phyloP scores from a whole-genome alignment of 371 early-diverging fungal species.

The Gilbertella persicaria region DNA sequence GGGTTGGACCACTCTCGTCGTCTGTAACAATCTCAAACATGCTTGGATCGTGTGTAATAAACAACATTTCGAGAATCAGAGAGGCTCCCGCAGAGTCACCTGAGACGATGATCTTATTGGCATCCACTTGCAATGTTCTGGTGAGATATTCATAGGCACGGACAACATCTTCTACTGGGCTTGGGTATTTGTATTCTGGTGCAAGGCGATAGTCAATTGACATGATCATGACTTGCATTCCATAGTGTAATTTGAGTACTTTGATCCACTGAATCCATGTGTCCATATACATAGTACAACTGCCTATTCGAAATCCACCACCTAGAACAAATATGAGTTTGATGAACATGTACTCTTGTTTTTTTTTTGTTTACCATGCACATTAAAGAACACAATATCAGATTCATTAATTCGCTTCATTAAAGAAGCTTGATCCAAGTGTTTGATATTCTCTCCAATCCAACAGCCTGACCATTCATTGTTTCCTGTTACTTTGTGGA shows the following conservation, averaged over 20 bases:
- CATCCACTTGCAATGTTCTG: slow-evolving; percentile 24
- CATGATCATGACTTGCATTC: slow-evolving; percentile 44
- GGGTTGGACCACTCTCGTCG: slow-evolving; percentile 19
- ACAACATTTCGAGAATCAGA: slow-evolving; percentile 38
- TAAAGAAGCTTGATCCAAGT: slow-evolving; percentile 22
- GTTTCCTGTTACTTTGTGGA: slow-evolving; percentile 38
- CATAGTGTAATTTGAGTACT: slow-evolving; percentile 31
- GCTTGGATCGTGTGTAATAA: slow-evolving; percentile 44
- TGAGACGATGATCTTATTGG: slow-evolving; percentile 30
- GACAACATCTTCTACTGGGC: slow-evolving; percentile 45
- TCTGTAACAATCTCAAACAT: slow-evolving; percentile 47
- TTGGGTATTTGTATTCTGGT: slow-evolving; percentile 45
- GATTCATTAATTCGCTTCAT: slow-evolving; percentile 30
- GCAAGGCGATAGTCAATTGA: slow-evolving; percentile 45
- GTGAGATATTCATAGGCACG: slow-evolving; percentile 42
- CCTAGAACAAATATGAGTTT: slow-evolving; percentile 13
- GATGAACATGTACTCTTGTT: not conserved
- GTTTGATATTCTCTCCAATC: slow-evolving; percentile 39
- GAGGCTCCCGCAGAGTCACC: slow-evolving; percentile 45
- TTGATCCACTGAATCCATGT: slow-evolving; percentile 45
- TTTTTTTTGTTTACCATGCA: slow-evolving; percentile 28
- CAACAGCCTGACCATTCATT: slow-evolving; percentile 47
- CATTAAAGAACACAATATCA: slow-evolving; percentile 44
- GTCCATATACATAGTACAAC: slow-evolving; percentile 41
- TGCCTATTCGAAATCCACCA: slow-evolving; percentile 46